A percentile compares a stretch with the other conserved stretches of the same genome.
These are phyloP conservation scores for Colletotrichum camelliae DNA, from an alignment of 2,329 filamentous ascomycete species.

Conservation along the genomic window DNA sequence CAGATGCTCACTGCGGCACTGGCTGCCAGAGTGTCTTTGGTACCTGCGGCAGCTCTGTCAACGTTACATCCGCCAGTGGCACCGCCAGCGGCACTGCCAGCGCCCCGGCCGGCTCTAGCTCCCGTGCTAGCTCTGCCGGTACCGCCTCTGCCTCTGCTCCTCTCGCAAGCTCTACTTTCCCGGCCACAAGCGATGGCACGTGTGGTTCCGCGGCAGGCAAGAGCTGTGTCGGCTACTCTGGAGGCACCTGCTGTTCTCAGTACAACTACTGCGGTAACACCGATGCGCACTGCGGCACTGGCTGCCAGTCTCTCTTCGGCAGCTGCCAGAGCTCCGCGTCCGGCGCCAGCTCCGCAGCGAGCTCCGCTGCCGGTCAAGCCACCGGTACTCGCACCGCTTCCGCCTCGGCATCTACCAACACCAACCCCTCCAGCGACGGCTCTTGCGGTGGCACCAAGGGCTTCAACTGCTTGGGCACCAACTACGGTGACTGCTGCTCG, in stretches of 20 bases:
- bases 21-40: conserved; percentile 37
- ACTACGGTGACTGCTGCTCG: conserved; percentile 25
- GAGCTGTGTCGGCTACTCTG: background rate
- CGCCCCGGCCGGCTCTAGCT: background rate
- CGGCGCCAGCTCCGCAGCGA: background rate
- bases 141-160: background rate
- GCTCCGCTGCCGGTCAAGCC: background rate
- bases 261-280: background rate
- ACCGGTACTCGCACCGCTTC: background rate
- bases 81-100: background rate
- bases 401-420: background rate
- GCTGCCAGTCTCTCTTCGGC: conserved; percentile 1
- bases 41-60: background rate
- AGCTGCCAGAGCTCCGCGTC: background rate
- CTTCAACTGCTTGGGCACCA: conserved; percentile 17
- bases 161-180: background rate
- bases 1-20: conserved; percentile 34
- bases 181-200: background rate
- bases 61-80: background rate
- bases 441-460: background rate
- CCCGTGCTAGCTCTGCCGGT: background rate
- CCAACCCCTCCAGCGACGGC: conserved; percentile 9
- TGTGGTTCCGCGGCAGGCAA: background rate
- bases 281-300: background rate
- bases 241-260: conserved; percentile 8